Evolutionary conservation across 192 early-diverging fungal species (phyloP), one percentile per base, ranked within the genome.

Genomic region (Martensiomyces pterosporus): DNA sequence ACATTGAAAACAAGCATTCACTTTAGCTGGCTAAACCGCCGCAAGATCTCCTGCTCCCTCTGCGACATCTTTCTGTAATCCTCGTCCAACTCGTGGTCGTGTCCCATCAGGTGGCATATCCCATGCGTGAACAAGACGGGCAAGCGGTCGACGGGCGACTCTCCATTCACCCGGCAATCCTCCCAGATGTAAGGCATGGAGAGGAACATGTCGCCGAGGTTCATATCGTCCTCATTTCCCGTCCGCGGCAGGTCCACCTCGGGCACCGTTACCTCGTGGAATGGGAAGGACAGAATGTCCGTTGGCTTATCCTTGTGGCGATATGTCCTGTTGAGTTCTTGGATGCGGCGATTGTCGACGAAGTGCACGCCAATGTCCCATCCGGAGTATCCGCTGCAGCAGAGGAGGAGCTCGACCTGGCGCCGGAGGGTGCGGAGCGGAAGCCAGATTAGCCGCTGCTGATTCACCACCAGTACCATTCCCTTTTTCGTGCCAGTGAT

Each of bases 201-300:
- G 39, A 86, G 75, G 24, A 80, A 73, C 50, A 86, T 74, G 37
- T 86, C 84, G 17, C 83, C 83, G 10, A 85, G 40, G 42, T 82
- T 81, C 19, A 57, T 52, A 13, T 77, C 62, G 18, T 85, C 83
- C 9, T 67, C 58, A 27, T 12, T 43, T 47, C n/a, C 57, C 67
- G 41, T 64, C 71, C n/a, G 39, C 1, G 43, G 43, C 40, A 50
- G 43, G 37, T 47, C 19, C 7, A 43, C 15, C 17, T 64, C 65
- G n/a, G 65, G 53, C 15, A 3, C 60, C 0, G 14, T 9, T 0
- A 74, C 72, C 24, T 66, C 29, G 53, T 79, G 67, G 60, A 83
- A 85, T 2, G 81, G 83, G 48, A 85, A 85, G 13, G 81, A 83
- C 12, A 85, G 51, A 27, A 85, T 83, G 37, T 85, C 83, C 1